phyloP scores from a whole-genome alignment of 148 eudicot species.

The Polygonum aviculare region DNA sequence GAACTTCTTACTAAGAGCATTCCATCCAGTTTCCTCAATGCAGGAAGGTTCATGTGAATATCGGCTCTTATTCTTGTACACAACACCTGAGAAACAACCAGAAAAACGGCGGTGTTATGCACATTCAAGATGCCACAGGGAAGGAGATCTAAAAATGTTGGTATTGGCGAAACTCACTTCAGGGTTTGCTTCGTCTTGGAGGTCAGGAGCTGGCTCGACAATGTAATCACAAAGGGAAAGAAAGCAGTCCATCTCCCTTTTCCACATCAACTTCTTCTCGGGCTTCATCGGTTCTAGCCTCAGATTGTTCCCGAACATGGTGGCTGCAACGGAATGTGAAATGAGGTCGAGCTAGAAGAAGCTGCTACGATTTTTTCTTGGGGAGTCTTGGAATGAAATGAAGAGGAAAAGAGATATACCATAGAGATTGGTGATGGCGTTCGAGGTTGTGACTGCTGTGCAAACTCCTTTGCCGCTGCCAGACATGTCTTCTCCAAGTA shows the following conservation, averaged over 20 bases:
- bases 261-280: slow-evolving; percentile 91
- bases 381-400: background rate
- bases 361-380: background rate
- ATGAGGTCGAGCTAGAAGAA: background rate
- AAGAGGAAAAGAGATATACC: slow-evolving; percentile 31
- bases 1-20: slow-evolving; percentile 70
- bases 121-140: too few species aligned
- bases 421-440: slow-evolving; percentile 93
- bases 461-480: slow-evolving; percentile 93
- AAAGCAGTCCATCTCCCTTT: slow-evolving; percentile 89
- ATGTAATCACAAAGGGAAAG: slow-evolving; percentile 87
- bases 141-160: background rate
- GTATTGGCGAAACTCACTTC: slow-evolving; percentile 36
- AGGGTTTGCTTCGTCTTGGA: slow-evolving; percentile 33
- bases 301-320: slow-evolving; percentile 74
- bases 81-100: slow-evolving; percentile 47
- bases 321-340: slow-evolving; percentile 38
- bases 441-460: slow-evolving; percentile 75
- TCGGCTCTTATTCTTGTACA: slow-evolving; percentile 61
- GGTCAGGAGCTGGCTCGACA: slow-evolving; percentile 46
- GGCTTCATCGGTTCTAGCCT: slow-evolving; percentile 77
- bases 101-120: background rate
- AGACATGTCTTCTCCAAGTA: slow-evolving; percentile 97
- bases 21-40: slow-evolving; percentile 73
- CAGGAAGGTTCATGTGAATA: slow-evolving; percentile 78